Evolutionary conservation across 768 basidiomycete genomes (phyloP), one percentile per base, ranked within the genome.

Genomic region (Hirschioporus abietinus): DNA sequence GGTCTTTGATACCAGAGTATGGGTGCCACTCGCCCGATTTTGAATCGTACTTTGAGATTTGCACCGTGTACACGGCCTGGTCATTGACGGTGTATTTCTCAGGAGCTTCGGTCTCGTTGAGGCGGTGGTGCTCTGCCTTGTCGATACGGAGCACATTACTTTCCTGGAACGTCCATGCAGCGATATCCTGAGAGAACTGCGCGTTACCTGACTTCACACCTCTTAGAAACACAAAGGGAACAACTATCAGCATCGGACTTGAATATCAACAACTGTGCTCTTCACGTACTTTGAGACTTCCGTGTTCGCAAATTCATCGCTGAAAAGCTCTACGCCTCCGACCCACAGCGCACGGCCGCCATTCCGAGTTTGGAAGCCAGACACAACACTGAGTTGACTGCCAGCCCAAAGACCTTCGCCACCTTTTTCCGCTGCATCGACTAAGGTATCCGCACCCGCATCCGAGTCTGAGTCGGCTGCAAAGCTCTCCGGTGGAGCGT

Each of bases 141-240:
- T 93, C 89, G 66, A 98, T 88, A 26, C 93, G 88, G 63, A 96
- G 81, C 1, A 92, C 91, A 15, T 87, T 82, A 1, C 84, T 83
- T 76, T 97, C 92, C 71, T 94, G 91, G 88, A 99, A 96, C 0
- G 90, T 86, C 96, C 96, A 99, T 6, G 86, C 84, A 3, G 89
- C 84, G 58, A 99, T 76, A 69, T 96, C 94, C 63, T 81, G 78
- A 1, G 81, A 84, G 68, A 97, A 90, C 66, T 86, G 86, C 7
- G 80, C 78, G 74, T 99, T 99, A 20, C 91, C 93, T 1, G 90
- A 86, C 64, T 83, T 79, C 23, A 81, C 78, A 9, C 87, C 88
- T 59, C 88, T 88, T 69, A 25, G 42, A 67, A 23, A 35, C 25
- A 34, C 59, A 30, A 71, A 64, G 27, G 68, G 64, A 34, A 57